phyloP scores from a whole-genome alignment of 2,329 filamentous ascomycete species.

The Fusarium beomiforme region DNA sequence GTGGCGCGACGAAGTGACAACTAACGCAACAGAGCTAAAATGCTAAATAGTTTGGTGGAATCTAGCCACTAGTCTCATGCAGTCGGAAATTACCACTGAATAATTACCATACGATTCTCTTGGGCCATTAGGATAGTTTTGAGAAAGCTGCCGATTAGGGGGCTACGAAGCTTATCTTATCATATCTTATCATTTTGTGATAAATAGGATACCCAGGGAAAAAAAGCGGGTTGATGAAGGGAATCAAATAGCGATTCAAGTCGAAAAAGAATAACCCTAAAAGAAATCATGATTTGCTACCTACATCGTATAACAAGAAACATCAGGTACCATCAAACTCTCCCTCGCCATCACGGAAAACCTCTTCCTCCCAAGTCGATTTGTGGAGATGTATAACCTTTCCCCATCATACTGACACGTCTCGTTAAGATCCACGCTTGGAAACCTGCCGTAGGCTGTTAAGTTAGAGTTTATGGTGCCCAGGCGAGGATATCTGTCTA shows the following conservation, averaged over 20 bases:
- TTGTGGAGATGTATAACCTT: neutral
- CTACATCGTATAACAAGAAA: too few relatives aligned
- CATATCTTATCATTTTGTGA: too few relatives aligned
- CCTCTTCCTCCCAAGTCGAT: constrained; percentile 1
- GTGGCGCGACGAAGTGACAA: neutral
- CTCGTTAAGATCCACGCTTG: neutral
- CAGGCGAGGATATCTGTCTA: neutral
- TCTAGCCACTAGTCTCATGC: neutral
- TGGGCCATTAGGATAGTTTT: too few relatives aligned
- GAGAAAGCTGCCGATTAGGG: too few relatives aligned
- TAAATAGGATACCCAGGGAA: too few relatives aligned
- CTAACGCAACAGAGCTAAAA: neutral
- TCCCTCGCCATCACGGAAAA: neutral
- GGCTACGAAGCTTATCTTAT: too few relatives aligned
- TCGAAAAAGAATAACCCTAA: too few relatives aligned
- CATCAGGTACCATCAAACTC: neutral
- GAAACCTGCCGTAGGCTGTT: neutral
- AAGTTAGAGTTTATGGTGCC: neutral
- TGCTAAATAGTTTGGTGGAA: neutral
- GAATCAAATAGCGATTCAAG: too few relatives aligned
- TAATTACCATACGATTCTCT: neutral
- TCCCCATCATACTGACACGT: neutral
- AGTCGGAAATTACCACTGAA: neutral
- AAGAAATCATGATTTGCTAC: too few relatives aligned
- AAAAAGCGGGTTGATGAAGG: too few relatives aligned